phyloP scores from a whole-genome alignment of 2,329 filamentous ascomycete genomes.

The Xylaria sp. region DNA sequence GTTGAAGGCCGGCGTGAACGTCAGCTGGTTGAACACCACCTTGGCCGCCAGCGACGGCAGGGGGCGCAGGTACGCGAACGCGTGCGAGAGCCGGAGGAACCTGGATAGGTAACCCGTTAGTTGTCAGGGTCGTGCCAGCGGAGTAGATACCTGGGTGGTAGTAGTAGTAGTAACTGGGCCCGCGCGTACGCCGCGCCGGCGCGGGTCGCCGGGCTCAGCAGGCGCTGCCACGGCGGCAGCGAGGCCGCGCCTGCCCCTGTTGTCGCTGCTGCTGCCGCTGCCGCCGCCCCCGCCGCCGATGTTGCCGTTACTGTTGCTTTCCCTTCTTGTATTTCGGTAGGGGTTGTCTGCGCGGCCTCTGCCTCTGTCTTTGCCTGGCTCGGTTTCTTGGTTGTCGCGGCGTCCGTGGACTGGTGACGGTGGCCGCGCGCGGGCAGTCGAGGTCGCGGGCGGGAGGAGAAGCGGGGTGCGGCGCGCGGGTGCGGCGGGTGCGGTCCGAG shows the following conservation, averaged over 20 bases:
- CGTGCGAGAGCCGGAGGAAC: conserved; percentile 77
- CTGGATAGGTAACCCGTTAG: no score
- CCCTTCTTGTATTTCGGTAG: no score
- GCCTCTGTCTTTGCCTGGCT: neutral
- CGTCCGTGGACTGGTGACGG: conserved; percentile 26
- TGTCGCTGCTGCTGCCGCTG: no score
- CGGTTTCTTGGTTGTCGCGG: conserved; percentile 11
- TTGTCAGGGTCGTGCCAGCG: no score
- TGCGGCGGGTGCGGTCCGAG: conserved; percentile 17
- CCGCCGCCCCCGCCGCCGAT: conserved; percentile 40
- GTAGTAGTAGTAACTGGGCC: no score
- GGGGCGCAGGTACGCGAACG: conserved; percentile 91
- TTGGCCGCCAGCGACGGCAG: conserved; percentile 74
- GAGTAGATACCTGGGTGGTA: no score
- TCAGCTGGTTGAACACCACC: conserved; percentile 75
- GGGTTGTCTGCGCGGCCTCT: conserved; percentile 9
- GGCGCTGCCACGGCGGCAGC: conserved; percentile 56
- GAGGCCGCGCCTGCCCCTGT: conserved; percentile 42
- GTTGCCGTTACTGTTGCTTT: no score
- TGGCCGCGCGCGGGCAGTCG: no score
- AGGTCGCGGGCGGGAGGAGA: no score
- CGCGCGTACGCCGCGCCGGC: conserved; percentile 65
- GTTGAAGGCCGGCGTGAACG: conserved; percentile 84
- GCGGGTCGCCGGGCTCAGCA: conserved; percentile 59
- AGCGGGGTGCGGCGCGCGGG: conserved; percentile 9